A percentile compares a stretch with the other conserved stretches of the same genome.
phyloP scores from a whole-genome alignment of 2,329 filamentous ascomycete species.

The Ophiostoma piceae region DNA sequence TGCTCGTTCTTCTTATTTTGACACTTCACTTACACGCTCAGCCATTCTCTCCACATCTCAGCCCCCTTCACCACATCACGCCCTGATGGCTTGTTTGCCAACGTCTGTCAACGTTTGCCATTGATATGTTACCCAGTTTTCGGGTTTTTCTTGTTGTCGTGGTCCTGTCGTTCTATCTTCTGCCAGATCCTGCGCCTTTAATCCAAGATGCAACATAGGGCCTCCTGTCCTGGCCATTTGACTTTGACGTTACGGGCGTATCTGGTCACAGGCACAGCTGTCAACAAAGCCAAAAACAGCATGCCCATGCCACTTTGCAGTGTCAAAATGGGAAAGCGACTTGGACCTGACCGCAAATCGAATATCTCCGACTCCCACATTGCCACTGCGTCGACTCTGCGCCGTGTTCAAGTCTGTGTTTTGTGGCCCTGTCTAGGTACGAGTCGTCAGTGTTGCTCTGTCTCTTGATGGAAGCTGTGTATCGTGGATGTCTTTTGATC shows the following conservation, averaged over 20 bases:
- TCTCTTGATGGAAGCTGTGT: not conserved
- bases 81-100: not conserved
- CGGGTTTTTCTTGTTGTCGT: not conserved
- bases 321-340: not conserved
- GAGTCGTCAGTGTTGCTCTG: not conserved
- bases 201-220: not conserved
- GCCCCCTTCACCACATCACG: not conserved
- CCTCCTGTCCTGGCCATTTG: not conserved
- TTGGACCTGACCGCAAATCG: not conserved
- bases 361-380: not conserved
- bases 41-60: not conserved
- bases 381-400: not conserved
- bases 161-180: not conserved
- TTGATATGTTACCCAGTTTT: not conserved
- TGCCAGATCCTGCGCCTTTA: not conserved
- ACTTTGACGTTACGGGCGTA: conserved; percentile 2
- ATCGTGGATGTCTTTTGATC: not conserved
- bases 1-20: not conserved
- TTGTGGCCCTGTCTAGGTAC: not conserved
- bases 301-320: not conserved
- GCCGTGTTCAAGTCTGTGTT: conserved; percentile 8
- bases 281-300: not conserved
- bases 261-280: not conserved
- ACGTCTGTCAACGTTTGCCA: not conserved
- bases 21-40: not conserved